Percentiles rank a stretch among this genome's conserved stretches.
These are phyloP conservation scores for Orychophragmus violaceus DNA, from an alignment of 345 rosid species.

Conservation along the genomic window DNA sequence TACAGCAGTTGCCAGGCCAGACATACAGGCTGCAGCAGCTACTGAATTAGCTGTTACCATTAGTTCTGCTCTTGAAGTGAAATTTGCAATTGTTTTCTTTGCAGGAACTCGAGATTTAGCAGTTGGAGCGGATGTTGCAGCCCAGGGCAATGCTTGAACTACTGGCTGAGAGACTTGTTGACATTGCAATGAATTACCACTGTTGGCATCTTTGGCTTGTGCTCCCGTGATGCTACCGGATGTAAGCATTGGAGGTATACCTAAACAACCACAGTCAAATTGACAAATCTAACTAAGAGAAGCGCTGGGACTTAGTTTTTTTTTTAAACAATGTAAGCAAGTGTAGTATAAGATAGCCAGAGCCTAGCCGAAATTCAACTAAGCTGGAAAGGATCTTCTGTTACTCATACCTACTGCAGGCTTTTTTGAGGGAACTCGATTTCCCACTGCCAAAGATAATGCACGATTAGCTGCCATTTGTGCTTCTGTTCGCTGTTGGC, in stretches of 20 bases:
- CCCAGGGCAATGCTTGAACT: constrained; percentile 29
- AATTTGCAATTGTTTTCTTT: constrained; percentile 33
- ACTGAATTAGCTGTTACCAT: constrained; percentile 69
- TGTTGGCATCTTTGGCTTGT: constrained; percentile 20
- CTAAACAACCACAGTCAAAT: constrained; percentile 20
- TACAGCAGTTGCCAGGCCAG: constrained; percentile 9
- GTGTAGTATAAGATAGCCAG: neutral
- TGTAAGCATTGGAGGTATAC: constrained; percentile 31
- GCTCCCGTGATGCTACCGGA: constrained; percentile 37
- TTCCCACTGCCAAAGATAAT: constrained; percentile 65
- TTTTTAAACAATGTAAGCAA: constrained; percentile 1
- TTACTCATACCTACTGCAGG: constrained; percentile 34
- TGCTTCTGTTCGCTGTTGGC: constrained; percentile 59
- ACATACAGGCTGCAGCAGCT: constrained; percentile 69
- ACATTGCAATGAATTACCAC: constrained; percentile 28
- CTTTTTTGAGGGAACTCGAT: constrained; percentile 40
- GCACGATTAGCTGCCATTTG: constrained; percentile 81
- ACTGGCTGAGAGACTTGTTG: constrained; percentile 42
- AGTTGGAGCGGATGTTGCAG: constrained; percentile 29
- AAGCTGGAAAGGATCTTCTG: constrained; percentile 1
- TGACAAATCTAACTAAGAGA: neutral
- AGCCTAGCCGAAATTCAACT: neutral
- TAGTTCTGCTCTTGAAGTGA: constrained; percentile 41
- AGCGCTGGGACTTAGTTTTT: neutral
- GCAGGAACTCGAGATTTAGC: constrained; percentile 38